Evolutionary conservation across 306 rosid species (phyloP).

Genomic region (Sophora flavescens): DNA sequence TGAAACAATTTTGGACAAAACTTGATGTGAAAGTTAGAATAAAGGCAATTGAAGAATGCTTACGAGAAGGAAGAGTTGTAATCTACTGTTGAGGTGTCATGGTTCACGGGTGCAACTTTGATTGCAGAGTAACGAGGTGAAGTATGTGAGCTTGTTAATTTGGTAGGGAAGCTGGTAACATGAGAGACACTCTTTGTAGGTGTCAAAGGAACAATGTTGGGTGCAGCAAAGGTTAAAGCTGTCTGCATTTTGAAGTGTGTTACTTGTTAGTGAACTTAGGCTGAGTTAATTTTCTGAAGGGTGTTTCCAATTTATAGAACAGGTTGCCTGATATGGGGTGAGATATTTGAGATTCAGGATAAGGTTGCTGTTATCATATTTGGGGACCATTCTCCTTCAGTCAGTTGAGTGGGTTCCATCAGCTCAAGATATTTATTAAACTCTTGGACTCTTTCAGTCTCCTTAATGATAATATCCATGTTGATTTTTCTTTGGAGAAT

Average conservation of each 20-base stretch:
- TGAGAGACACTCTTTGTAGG: conserved; percentile 50
- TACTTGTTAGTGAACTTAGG: conserved; percentile 13
- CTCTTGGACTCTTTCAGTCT: conserved; percentile 45
- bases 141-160: conserved; percentile 38
- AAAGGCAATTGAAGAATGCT: conserved; percentile 29
- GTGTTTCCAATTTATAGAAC: conserved; percentile 45
- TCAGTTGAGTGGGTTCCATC: conserved; percentile 43
- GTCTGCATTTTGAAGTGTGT: conserved; percentile 61
- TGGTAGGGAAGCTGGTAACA: conserved; percentile 45
- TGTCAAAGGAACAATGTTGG: conserved; percentile 56
- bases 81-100: conserved; percentile 58
- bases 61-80: conserved; percentile 66
- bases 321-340: not conserved
- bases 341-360: conserved; percentile 58
- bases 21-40: not conserved
- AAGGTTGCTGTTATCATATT: conserved; percentile 44
- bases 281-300: not conserved
- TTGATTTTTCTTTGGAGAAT: not conserved
- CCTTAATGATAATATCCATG: not conserved
- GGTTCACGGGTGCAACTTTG: conserved; percentile 43
- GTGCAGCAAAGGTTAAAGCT: conserved; percentile 53
- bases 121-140: conserved; percentile 45
- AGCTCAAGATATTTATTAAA: conserved; percentile 44
- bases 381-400: conserved; percentile 18
- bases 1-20: not conserved